phyloP scores from a whole-genome alignment of 371 early-diverging fungal species.

The Lichtheimia ornata region DNA sequence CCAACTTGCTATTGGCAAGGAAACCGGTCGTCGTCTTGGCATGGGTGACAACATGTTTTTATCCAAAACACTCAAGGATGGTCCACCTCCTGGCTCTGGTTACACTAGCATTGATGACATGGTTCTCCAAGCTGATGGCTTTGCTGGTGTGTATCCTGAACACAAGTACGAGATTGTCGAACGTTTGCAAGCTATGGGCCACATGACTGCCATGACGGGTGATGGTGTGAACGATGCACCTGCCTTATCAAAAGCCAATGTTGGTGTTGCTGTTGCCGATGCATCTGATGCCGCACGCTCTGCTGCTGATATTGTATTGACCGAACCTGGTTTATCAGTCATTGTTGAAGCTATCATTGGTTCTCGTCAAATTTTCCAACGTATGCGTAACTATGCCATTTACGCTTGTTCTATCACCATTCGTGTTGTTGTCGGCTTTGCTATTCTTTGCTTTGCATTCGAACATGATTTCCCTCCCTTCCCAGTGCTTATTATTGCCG shows the following conservation, averaged over 20 bases:
- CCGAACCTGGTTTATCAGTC: slow-evolving; percentile 76
- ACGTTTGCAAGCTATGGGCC: slow-evolving; percentile 80
- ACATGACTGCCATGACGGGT: slow-evolving; percentile 92
- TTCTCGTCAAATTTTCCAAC: slow-evolving; percentile 74
- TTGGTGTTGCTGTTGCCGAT: slow-evolving; percentile 84
- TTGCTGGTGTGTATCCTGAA: slow-evolving; percentile 93
- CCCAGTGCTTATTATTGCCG: slow-evolving; percentile 64
- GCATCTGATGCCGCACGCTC: slow-evolving; percentile 78
- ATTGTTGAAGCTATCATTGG: slow-evolving; percentile 68
- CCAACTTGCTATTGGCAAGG: slow-evolving; percentile 89
- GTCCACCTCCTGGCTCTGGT: slow-evolving; percentile 71
- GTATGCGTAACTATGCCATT: slow-evolving; percentile 67
- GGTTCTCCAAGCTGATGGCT: slow-evolving; percentile 80
- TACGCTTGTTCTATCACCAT: slow-evolving; percentile 66
- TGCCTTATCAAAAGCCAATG: slow-evolving; percentile 86
- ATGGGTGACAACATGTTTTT: slow-evolving; percentile 78
- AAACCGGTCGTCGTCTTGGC: slow-evolving; percentile 78
- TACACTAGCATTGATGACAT: slow-evolving; percentile 78
- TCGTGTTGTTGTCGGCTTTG: slow-evolving; percentile 66
- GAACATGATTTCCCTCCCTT: slow-evolving; percentile 65
- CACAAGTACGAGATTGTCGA: slow-evolving; percentile 94
- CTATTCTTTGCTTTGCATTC: slow-evolving; percentile 59
- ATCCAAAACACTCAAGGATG: slow-evolving; percentile 76
- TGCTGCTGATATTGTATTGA: slow-evolving; percentile 79
- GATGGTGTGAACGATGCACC: slow-evolving; percentile 98